Base-by-base conservation (phyloP, 2,329 filamentous ascomycete genomes). In the Chaetomium strumarium region DNA sequence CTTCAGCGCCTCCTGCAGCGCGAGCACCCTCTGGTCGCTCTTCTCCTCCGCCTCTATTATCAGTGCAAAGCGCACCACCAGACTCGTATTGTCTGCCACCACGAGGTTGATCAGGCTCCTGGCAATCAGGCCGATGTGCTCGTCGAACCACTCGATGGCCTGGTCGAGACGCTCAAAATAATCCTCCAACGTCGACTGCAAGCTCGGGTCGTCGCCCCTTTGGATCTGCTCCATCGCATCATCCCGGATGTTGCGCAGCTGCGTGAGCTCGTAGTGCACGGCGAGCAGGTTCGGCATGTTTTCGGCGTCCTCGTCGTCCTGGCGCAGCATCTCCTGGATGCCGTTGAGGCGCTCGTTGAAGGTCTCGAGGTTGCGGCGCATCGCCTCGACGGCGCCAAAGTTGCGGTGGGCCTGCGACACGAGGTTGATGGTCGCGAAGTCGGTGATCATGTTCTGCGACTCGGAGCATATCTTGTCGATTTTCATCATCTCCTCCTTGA, bases 401-500 rank as follows among this genome's bases (percentile, higher is more conserved):
- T 99, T 96, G 58, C 92, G 83, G 72, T 99, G 93, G 60, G 95
- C 93, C 71, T 96, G 89, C 51, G 92, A 92, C 50, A 95, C 88
- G 56, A 89, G 75, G 68, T 95, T 93, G 76, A 95, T 93, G 66
- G 90, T 89, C 34, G 87, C 86, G 70, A 99, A 97, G 75, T 99
- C 93, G 65, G 88, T 85, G 65, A 99, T 96, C 83, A 96, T 96
- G 67, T 89, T 90, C 75, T 97, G 92, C 50, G 91, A 91, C 72
- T 99, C 95, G 58, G 91, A 90, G 74, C 93, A 99, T 59, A 99
- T 81, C 72, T 89, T 90, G 75, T 99, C 93, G 64, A 99, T 97
- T 72, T 92, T 95, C 77, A 95, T 90, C 83, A 99, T 93, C 74
- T 99, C 93, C 61, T 97, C 92, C 70, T 95, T 96, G 72, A 96